A percentile compares a stretch with the other conserved stretches of the same genome.
These are phyloP conservation scores for Papilionanthe hybrid DNA, from an alignment of 116 monocot species.

Conservation along the genomic window DNA sequence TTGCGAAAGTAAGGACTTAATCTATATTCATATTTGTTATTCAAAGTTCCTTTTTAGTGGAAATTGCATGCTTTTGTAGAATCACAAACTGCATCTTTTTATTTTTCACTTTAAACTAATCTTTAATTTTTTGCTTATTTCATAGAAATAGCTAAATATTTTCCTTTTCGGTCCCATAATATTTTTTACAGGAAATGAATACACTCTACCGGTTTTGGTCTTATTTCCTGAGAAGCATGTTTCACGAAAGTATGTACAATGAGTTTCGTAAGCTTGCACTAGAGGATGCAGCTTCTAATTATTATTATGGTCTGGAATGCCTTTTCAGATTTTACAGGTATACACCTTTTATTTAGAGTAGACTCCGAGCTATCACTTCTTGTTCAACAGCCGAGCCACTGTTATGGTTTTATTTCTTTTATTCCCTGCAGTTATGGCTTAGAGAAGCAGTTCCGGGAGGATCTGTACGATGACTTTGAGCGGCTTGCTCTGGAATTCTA, in stretches of 20 bases:
- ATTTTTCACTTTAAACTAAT: too few relatives aligned
- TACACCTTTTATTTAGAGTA: background rate
- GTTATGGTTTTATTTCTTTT: background rate
- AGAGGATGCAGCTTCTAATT: constrained; percentile 85
- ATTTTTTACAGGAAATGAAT: constrained; percentile 82
- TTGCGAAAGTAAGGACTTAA: background rate
- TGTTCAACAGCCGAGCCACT: background rate
- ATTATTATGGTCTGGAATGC: constrained; percentile 94
- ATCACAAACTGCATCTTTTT: too few relatives aligned
- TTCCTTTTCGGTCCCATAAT: background rate
- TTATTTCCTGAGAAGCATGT: constrained; percentile 78
- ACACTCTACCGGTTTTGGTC: constrained; percentile 97
- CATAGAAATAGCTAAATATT: background rate
- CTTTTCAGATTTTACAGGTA: constrained; percentile 99
- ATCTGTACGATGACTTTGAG: constrained; percentile 89
- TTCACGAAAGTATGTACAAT: constrained; percentile 71
- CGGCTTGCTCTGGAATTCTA: constrained; percentile 84
- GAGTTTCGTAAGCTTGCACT: constrained; percentile 75
- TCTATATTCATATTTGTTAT: background rate
- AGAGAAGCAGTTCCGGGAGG: constrained; percentile 77
- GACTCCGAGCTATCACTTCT: background rate
- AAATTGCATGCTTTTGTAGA: background rate
- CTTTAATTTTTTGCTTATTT: too few relatives aligned
- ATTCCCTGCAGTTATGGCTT: constrained; percentile 77
- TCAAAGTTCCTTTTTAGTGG: background rate